phyloP scores from a whole-genome alignment of 148 eudicot genomes.

The Fagopyrum homotropicum region DNA sequence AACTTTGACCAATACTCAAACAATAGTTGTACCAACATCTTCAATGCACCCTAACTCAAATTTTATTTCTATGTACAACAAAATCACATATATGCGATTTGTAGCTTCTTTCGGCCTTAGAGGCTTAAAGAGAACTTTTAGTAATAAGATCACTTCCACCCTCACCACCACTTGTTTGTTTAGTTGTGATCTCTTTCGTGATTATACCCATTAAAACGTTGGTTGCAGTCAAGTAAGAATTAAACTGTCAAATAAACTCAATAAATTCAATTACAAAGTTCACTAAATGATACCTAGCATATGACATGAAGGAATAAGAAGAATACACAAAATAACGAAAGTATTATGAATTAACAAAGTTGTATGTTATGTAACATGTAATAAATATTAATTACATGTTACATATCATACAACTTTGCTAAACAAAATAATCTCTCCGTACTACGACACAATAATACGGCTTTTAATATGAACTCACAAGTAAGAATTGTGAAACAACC shows the following conservation, averaged over 20 bases:
- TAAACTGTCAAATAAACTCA: neutral
- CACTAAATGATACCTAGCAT: neutral
- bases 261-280: neutral
- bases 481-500: too few relatives aligned
- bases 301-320: neutral
- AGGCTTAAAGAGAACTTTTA: constrained; percentile 27
- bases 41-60: too few relatives aligned
- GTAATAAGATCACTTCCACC: constrained; percentile 22
- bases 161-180: constrained; percentile 20
- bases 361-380: too few relatives aligned
- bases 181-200: constrained; percentile 31
- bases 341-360: neutral
- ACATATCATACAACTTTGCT: too few relatives aligned
- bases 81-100: constrained; percentile 41
- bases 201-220: constrained; percentile 62
- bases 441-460: too few relatives aligned
- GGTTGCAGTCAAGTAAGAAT: constrained; percentile 43
- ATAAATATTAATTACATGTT: too few relatives aligned
- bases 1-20: too few relatives aligned
- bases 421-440: too few relatives aligned
- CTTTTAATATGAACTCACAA: too few relatives aligned
- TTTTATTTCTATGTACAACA: constrained; percentile 29
- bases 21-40: too few relatives aligned
- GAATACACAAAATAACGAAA: neutral
- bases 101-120: constrained; percentile 32